These are phyloP conservation scores for Neolecta irregularis DNA, from an alignment of 1,139 yeast genomes.

Conservation along the genomic window DNA sequence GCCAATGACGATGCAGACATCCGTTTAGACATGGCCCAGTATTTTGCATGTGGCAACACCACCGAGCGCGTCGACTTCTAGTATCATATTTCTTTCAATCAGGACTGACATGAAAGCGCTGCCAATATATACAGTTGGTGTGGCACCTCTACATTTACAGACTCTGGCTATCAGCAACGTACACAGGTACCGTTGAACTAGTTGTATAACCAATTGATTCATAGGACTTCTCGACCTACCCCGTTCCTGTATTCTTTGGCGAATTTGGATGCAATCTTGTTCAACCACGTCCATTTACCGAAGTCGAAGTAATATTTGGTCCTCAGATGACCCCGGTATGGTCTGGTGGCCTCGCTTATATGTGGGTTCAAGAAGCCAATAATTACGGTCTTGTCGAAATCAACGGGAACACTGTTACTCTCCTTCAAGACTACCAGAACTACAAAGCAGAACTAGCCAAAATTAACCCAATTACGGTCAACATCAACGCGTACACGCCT, in stretches of 20 bases:
- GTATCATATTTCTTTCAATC: slow-evolving; percentile 20
- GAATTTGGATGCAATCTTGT: slow-evolving; percentile 91
- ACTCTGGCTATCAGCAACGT: slow-evolving; percentile 67
- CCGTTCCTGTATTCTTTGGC: slow-evolving; percentile 72
- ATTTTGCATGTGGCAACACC: slow-evolving; percentile 60
- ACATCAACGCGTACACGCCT: slow-evolving; percentile 33
- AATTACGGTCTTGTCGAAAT: slow-evolving; percentile 67
- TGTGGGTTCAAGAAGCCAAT: slow-evolving; percentile 75
- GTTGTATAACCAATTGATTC: no score
- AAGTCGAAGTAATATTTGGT: slow-evolving; percentile 56
- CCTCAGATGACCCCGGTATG: slow-evolving; percentile 62
- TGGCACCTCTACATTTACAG: slow-evolving; percentile 66
- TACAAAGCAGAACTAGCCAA: slow-evolving; percentile 35
- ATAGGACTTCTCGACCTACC: slow-evolving; percentile 49
- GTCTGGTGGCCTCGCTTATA: slow-evolving; percentile 88
- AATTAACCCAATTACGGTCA: slow-evolving; percentile 30
- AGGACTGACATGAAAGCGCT: not conserved
- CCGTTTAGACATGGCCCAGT: slow-evolving; percentile 61
- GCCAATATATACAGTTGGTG: slow-evolving; percentile 72
- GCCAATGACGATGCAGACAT: slow-evolving; percentile 83
- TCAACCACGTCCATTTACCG: slow-evolving; percentile 65
- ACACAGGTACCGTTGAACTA: no score
- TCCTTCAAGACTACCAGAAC: slow-evolving; percentile 41
- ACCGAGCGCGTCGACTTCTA: slow-evolving; percentile 68
- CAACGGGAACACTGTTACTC: slow-evolving; percentile 27